Base-by-base conservation (phyloP, 2,329 filamentous ascomycete species). In the Xenoacremonium recifei region DNA sequence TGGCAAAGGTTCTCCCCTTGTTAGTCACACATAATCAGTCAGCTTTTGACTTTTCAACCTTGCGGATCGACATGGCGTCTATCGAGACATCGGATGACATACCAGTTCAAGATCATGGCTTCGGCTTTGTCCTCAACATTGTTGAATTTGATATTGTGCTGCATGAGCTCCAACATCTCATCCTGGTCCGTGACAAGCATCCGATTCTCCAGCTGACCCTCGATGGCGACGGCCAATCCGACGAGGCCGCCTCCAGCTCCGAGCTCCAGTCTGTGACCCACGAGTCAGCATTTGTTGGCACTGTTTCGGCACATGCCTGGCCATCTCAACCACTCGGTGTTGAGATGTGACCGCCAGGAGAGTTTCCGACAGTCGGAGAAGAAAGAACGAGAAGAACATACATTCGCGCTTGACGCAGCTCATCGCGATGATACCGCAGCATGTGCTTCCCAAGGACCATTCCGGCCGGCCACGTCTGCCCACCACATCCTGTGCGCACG, bases 381-480 rank as follows among this genome's bases (percentile, higher is more conserved):
- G 30, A 23, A 39, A 35, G 33, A 20, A 47, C 9, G 25, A 31
- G 42, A 16, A 31, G 39, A 46, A 52, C 51, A 49, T 39, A 95
- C 88, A 95, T 89, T 66, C 80, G 79, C 50, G 87, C 84, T 44
- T 78, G 71, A 43, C 66, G 67, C 49, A 95, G 65, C 51, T 79
- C 70, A n/a, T 77, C 68, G 48, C 71, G 72, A 55, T 88, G 86
- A 59, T 84, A 84, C 39, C 84, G 79, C 45, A 97, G 74, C 76
- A 97, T 79, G 62, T 97, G 95, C 65, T 85, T 89, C 16, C 87
- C 80, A 39, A 99, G 73, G 13, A 93, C 80, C 82, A 95, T 87
- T 10, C 93, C 93, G 1, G 92, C 92, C 3, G 91, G 92, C 93
- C 93, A 97, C 10, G 95, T 77, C 67, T 95, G 88, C 3, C 93